These are phyloP conservation scores for Botrytis tulipae DNA, from an alignment of 2,329 filamentous ascomycete species.

Conservation along the genomic window DNA sequence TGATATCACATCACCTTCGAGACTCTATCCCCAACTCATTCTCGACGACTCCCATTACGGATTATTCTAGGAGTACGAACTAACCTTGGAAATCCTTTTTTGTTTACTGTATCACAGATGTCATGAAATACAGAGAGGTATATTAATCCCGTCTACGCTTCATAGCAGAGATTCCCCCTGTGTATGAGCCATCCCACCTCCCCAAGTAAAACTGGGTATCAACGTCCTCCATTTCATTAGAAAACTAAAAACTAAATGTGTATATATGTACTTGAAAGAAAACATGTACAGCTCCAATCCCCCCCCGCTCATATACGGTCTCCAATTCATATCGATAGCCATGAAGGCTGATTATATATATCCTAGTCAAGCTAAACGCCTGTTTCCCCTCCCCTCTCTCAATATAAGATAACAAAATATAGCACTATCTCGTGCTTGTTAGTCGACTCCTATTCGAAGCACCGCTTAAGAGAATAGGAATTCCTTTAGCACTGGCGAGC, in stretches of 20 bases:
- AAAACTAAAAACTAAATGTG: background rate
- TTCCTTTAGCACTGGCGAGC: slow-evolving; percentile 85
- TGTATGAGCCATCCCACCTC: too few species aligned
- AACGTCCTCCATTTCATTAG: background rate
- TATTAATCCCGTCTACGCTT: background rate
- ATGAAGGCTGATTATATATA: background rate
- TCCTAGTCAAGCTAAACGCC: background rate
- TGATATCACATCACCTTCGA: background rate
- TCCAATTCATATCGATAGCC: background rate
- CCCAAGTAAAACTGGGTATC: background rate
- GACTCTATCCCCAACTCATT: background rate
- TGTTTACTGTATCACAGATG: background rate
- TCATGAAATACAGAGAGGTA: background rate
- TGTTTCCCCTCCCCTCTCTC: background rate
- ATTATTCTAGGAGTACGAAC: background rate
- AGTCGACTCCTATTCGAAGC: background rate
- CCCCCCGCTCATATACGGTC: background rate
- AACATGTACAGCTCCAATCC: background rate
- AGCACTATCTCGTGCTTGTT: background rate
- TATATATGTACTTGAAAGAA: background rate
- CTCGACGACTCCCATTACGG: background rate
- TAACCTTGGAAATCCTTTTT: background rate
- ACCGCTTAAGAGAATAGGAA: slow-evolving; percentile 57
- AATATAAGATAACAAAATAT: background rate
- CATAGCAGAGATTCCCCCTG: background rate